Evolutionary conservation across 2,329 filamentous ascomycete species (phyloP).

Genomic region (Trichoderma citrinoviride): DNA sequence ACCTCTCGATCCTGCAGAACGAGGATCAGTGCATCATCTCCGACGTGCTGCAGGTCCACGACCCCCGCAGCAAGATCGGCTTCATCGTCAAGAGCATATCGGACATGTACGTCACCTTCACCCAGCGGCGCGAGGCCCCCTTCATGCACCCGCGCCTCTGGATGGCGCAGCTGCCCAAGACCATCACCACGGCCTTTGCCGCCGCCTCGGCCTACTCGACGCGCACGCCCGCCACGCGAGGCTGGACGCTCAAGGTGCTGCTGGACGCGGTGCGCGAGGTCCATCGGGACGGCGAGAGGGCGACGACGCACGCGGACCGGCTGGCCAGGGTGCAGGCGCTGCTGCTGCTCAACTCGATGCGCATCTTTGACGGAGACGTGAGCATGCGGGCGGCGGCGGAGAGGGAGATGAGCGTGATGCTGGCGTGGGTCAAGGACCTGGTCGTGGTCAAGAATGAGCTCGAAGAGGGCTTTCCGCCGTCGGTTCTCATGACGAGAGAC

Average conservation of each 20-base stretch:
- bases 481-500: constrained; percentile 29
- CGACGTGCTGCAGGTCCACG: constrained; percentile 38
- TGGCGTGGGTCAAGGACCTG: constrained; percentile 40
- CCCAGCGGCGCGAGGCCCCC: constrained; percentile 38
- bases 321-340: constrained; percentile 45
- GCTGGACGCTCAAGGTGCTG: constrained; percentile 41
- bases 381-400: constrained; percentile 41
- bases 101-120: constrained; percentile 36
- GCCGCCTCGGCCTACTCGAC: constrained; percentile 40
- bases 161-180: constrained; percentile 38
- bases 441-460: constrained; percentile 36
- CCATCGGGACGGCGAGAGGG: constrained; percentile 35
- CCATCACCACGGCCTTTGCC: constrained; percentile 42
- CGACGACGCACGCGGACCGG: constrained; percentile 37
- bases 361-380: constrained; percentile 46
- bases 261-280: constrained; percentile 39
- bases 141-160: constrained; percentile 47
- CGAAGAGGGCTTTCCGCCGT: constrained; percentile 29
- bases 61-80: constrained; percentile 37
- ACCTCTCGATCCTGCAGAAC: constrained; percentile 30
- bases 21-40: constrained; percentile 27
- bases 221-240: constrained; percentile 38
- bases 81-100: constrained; percentile 36
- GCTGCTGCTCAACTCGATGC: constrained; percentile 41
- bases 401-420: constrained; percentile 37